These are phyloP conservation scores for Capsaspora owczarzaki DNA, from an alignment of 78 protist species.

Conservation along the genomic window DNA sequence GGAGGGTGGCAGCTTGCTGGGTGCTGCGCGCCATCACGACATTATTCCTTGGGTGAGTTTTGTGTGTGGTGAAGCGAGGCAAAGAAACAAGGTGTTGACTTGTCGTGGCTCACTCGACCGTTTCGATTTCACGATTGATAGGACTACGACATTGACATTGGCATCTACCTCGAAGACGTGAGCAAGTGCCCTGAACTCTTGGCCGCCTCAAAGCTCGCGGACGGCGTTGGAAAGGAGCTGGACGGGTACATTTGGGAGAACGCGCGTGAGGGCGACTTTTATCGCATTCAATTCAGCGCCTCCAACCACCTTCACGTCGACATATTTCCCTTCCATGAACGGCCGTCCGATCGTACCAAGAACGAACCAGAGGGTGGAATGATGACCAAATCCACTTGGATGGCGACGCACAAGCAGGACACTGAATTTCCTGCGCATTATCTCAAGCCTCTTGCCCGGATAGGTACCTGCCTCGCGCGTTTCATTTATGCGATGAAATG, in stretches of 20 bases:
- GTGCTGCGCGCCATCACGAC: background rate
- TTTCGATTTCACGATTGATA: background rate
- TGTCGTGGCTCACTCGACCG: background rate
- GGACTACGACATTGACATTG: slow-evolving; percentile 13
- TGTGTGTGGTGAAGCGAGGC: no score
- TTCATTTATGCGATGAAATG: background rate
- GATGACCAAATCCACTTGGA: background rate
- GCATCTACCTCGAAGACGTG: background rate
- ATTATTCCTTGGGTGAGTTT: slow-evolving; percentile 1
- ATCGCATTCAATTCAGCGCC: background rate
- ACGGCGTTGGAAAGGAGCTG: background rate
- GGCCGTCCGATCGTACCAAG: background rate
- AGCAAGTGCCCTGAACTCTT: background rate
- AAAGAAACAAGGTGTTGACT: background rate
- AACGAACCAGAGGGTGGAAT: background rate
- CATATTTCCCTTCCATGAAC: background rate
- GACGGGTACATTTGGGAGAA: slow-evolving; percentile 7
- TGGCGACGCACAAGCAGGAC: slow-evolving; percentile 3
- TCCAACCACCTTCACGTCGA: slow-evolving; percentile 11
- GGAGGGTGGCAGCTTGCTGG: slow-evolving; percentile 5
- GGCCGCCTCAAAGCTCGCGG: background rate
- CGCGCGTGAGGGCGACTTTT: slow-evolving; percentile 10
- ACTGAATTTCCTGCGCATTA: background rate
- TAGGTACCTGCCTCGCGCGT: background rate
- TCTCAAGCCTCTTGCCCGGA: background rate